Conservation (phyloP, 1,139 yeast genomes). For the Hemisphaericaspora subhashii region DNA sequence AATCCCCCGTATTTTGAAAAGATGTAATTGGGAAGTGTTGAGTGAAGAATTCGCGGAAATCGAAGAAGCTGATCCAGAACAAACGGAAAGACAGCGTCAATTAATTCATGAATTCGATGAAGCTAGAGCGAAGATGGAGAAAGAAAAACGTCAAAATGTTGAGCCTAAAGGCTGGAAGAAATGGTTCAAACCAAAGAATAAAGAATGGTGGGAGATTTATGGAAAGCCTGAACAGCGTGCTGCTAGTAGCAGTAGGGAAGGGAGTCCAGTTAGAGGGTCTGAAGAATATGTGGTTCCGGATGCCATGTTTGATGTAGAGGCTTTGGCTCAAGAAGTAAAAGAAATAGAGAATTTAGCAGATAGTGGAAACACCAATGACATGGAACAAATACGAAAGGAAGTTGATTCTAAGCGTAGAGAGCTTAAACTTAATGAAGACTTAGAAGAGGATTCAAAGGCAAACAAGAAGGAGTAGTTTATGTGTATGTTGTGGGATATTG, state of each 20-base stretch:
- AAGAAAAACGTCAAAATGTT: conserved; percentile 30
- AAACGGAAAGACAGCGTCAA: conserved; percentile 77
- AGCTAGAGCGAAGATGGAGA: conserved; percentile 63
- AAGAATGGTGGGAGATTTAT: conserved; percentile 86
- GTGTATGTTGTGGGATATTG: background rate
- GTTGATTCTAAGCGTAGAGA: conserved; percentile 12
- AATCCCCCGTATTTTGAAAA: conserved; percentile 75
- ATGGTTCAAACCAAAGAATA: conserved; percentile 76
- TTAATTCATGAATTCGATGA: conserved; percentile 82
- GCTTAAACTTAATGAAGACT: conserved; percentile 20
- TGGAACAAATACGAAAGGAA: conserved; percentile 18
- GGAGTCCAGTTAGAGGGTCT: conserved; percentile 6
- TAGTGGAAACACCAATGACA: conserved; percentile 7
- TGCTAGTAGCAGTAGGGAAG: background rate
- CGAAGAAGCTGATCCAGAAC: conserved; percentile 93
- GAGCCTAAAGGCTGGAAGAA: conserved; percentile 53
- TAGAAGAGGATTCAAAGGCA: conserved; percentile 15
- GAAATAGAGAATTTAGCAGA: conserved; percentile 38
- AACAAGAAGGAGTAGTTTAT: background rate
- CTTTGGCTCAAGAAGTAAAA: conserved; percentile 45
- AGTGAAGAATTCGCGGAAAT: conserved; percentile 93
- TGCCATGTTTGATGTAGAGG: conserved; percentile 47
- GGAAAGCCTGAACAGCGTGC: conserved; percentile 30
- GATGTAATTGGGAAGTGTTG: conserved; percentile 76
- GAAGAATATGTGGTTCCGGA: conserved; percentile 19